Evolutionary conservation across 2,329 filamentous ascomycete species (phyloP), one percentile per base, ranked within the genome.

Genomic region (Pseudogymnoascus sp.): DNA sequence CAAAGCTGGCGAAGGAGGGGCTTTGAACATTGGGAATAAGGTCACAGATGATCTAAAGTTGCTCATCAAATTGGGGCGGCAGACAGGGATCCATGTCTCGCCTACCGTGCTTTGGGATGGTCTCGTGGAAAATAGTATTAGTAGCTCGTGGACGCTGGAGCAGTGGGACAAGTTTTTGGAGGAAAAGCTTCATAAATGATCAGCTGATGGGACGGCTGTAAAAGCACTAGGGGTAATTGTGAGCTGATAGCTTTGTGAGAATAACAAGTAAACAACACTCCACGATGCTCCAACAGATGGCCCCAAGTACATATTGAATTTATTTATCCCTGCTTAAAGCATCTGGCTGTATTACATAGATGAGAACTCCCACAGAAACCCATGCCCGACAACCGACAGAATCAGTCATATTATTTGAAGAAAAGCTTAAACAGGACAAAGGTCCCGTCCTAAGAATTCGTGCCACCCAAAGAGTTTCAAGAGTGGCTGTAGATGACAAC

Each of bases 31-130:
- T 7, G 92, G 92, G 0, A 96, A 97, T 71, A 77, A 77, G 60
- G 86, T 95, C 58, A 96, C 92, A 21, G 81, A 88, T 70, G 90
- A 96, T 72, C 73, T 96, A 60, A 96, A 96, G 78, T 74, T 89
- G 56, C 76, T 92, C 68, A 83, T 92, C 63, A 95, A 92, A 80
- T 86, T 86, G 72, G 82, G 89, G 67, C 78, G 92, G 41, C 74
- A 94, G 65, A 81, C 89, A 7, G 88, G 92, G 10, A 83, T 96
- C 41, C 92, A 97, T 76, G 90, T 96, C 38, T 92, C 90, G 39
- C 92, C 92, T 1, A 96, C 92, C 0, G 90, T 92, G 18, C 79
- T 95, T 57, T 92, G 95, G 72, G 85, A 97, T 73, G 91, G 92
- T 0, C 82, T 95, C 21, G 85, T 95, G 57, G 88, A 89, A 69